Percentiles rank a stretch among this genome's conserved stretches.
These are phyloP conservation scores for Starmerella gropengiesseri DNA, from an alignment of 805 yeast genomes.

Conservation along the genomic window DNA sequence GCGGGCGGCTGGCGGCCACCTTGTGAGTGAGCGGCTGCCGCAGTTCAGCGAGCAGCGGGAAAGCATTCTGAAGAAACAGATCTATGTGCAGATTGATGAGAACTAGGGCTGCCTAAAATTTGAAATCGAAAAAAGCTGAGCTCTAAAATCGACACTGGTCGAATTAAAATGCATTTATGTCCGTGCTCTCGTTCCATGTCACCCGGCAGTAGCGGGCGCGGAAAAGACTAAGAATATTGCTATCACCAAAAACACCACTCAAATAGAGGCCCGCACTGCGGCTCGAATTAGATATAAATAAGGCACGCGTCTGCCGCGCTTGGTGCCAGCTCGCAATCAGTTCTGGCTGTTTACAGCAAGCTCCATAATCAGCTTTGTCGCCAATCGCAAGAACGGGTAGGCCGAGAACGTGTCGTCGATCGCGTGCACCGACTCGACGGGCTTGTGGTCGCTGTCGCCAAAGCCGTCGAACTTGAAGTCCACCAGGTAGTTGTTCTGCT, in stretches of 20 bases:
- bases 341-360: conserved; percentile 86
- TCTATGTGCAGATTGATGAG: neutral
- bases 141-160: neutral
- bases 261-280: too few relatives aligned
- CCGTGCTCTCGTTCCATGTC: too few relatives aligned
- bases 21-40: conserved; percentile 11
- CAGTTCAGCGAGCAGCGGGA: conserved; percentile 12
- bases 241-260: too few relatives aligned
- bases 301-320: neutral
- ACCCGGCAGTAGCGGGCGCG: too few relatives aligned
- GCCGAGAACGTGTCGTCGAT: conserved; percentile 88
- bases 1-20: conserved; percentile 13
- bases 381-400: conserved; percentile 85
- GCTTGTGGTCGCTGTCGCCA: conserved; percentile 40
- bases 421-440: conserved; percentile 3
- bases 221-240: too few relatives aligned
- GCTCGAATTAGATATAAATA: conserved; percentile 2
- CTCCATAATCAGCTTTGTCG: conserved; percentile 89
- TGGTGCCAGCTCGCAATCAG: conserved; percentile 20
- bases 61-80: neutral
- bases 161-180: too few relatives aligned
- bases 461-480: conserved; percentile 98
- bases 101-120: neutral
- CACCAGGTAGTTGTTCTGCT: conserved; percentile 88
- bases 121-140: neutral